Base-by-base conservation (phyloP, 441 rosid species). In the Sinapis alba region DNA sequence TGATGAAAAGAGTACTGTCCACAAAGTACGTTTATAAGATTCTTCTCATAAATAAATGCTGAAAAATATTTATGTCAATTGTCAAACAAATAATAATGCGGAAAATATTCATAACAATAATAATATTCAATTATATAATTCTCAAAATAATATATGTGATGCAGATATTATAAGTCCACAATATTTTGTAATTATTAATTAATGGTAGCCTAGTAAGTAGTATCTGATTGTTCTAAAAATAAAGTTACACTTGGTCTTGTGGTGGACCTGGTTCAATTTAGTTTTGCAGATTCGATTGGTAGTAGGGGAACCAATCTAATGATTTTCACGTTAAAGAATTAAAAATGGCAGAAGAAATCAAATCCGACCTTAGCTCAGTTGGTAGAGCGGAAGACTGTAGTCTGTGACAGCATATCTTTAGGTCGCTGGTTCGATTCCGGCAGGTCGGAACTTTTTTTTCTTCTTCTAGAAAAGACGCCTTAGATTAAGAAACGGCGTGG, bases 351-450 rank as follows among this genome's bases (percentile, higher is more conserved):
- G 5, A 4, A 1, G 1, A 38, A 4, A n/a, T 12, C 2, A n/a
- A 13, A 56, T 21, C 92, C 92, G 93, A 89, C 90, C 98, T 93
- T 90, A 87, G 94, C 98, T 90, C 97, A 90, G 93, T 88, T 92
- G 95, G 93, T 66, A 92, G 97, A 89, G 98, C 97, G 93, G 97
- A 92, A 89, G 96, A 89, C 96, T 92, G 97, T 89, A 90, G 90
- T 89, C 70, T 51, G 50, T 68, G 75, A 63, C 79, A 74, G 72
- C 30, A 5, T 58, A 75, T 79, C 58, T 53, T 53, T 53, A 53
- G 79, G 79, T 75, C 77, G 77, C 79, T 79, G 82, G 73, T 79
- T 79, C 76, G 82, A 79, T 74, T 79, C 69, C 73, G 82, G 76
- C 82, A 79, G 76, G 82, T 75, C 79, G 82, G 79, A 74, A 24